Evolutionary conservation across 2,329 filamentous ascomycete genomes (phyloP), one percentile per base, ranked within the genome.

Genomic region (Paracorniculantispora psalliotae): DNA sequence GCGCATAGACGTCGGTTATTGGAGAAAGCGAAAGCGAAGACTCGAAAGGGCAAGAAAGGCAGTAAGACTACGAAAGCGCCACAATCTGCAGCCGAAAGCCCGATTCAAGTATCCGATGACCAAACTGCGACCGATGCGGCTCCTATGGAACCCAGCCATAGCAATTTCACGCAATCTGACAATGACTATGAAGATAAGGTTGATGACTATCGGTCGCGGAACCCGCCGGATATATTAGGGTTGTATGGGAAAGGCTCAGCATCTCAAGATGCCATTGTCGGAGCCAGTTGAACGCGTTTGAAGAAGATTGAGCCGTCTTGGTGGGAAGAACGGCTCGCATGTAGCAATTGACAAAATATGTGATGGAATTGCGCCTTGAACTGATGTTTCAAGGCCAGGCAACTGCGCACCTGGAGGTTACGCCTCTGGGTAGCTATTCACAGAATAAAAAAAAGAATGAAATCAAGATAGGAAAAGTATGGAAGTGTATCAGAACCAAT

Each of bases 11-110:
- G 88, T 62, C 81, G 92, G 51, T 77, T 96, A 33, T 74, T 96
- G 58, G 93, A 97, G 70, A 96, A 97, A 74, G 92, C 92, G 23
- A 96, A 96, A 77, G 90, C 92, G 77, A 96, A 96, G 77, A 89
- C 89, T 55, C 84, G 92, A 33, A 97, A 96, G 76, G 88, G 87
- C 53, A 96, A 90, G 78, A 97, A 96, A 77, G 81, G 82, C 26
- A 84, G 78, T 65, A 96, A 94, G 72, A 59, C 73, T 78, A 23
- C 23, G 2, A 55, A 59, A 21, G 51, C 21, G 19, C 19, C 35
- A 21, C 56, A 52, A 13, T 23, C 59, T n/a, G 53, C 52, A 10
- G 62, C 63, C 17, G 64, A 67, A n/a, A 63, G 59, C 35, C 51
- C 66, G 9, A 63, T 64, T 15, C 67, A 69, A 41, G 61, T 67